Percentiles rank a stretch among this genome's conserved stretches.
Conservation (phyloP, 495 filamentous ascomycete genomes). For the Penicillium crystallinum region DNA sequence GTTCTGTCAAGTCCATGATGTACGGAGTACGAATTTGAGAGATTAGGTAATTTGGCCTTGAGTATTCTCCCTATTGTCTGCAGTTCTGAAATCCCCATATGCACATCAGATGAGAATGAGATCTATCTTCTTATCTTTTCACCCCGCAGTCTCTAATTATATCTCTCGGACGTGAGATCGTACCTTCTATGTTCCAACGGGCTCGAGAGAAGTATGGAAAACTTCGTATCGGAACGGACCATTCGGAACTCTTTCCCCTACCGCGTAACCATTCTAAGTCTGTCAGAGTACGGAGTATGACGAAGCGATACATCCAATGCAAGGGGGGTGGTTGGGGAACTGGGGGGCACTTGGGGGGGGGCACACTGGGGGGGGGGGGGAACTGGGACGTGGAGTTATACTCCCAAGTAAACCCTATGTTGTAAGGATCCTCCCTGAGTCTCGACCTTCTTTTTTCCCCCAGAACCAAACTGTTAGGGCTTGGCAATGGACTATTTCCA, state of each 20-base stretch:
- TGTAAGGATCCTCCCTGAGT: constrained; percentile 1
- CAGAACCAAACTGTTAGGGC: constrained; percentile 10
- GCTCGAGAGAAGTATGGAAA: constrained; percentile 2
- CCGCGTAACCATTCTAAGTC: constrained; percentile 17
- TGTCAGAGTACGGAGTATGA: constrained; percentile 19
- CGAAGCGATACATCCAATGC: constrained; percentile 20
- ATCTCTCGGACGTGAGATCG: constrained; percentile 8
- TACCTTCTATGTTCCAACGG: constrained; percentile 2
- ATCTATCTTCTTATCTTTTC: background rate
- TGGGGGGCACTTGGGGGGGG: too few relatives aligned
- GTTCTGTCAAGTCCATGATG: too few relatives aligned
- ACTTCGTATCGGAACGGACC: constrained; percentile 15
- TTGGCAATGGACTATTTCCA: constrained; percentile 6
- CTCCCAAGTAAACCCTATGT: constrained; percentile 2
- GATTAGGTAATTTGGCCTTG: too few relatives aligned
- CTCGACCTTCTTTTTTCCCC: constrained; percentile 7
- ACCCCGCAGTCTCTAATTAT: constrained; percentile 3
- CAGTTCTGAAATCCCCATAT: background rate
- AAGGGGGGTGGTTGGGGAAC: constrained; percentile 12
- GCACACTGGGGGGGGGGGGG: too few relatives aligned
- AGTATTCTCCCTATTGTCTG: background rate
- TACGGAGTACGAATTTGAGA: too few relatives aligned
- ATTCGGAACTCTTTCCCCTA: constrained; percentile 21
- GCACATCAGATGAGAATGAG: background rate
- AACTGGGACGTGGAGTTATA: background rate